A percentile compares a stretch with the other conserved stretches of the same genome.
Evolutionary conservation across 805 yeast species (phyloP).

Genomic region (Zygotorulaspora florentina): DNA sequence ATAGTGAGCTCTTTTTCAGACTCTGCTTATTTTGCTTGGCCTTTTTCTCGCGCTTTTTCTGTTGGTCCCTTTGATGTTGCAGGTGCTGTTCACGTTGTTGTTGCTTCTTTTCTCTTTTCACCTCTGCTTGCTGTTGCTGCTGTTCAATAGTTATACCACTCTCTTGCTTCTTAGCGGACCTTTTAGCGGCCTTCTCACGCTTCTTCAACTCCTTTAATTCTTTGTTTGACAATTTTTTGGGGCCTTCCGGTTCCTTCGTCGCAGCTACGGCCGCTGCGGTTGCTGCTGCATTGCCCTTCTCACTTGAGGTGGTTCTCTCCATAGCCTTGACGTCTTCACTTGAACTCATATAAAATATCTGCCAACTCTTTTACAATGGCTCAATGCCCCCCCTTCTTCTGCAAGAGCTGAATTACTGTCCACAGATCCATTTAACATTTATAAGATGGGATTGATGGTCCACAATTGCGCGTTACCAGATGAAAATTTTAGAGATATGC

Average conservation of each 20-base stretch:
- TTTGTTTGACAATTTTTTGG: conserved; percentile 55
- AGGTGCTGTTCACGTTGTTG: conserved; percentile 43
- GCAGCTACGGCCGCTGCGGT: conserved; percentile 2
- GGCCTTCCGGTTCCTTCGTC: conserved; percentile 14
- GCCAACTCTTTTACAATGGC: background rate
- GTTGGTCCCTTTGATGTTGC: conserved; percentile 47
- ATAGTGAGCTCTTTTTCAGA: conserved; percentile 55
- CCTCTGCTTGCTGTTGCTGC: conserved; percentile 38
- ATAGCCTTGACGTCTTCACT: background rate
- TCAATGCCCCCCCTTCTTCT: background rate
- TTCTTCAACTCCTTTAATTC: conserved; percentile 86
- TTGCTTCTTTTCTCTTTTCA: conserved; percentile 41
- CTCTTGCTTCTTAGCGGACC: conserved; percentile 81
- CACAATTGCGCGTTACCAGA: too few species aligned
- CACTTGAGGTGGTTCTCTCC: background rate
- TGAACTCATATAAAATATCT: background rate
- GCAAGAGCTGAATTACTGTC: background rate
- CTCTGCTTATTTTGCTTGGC: conserved; percentile 45
- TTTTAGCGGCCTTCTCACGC: conserved; percentile 84
- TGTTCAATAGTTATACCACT: conserved; percentile 48
- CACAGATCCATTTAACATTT: background rate
- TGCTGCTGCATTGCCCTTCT: background rate
- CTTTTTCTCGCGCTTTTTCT: conserved; percentile 51
- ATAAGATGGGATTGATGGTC: too few species aligned
- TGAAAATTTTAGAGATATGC: too few species aligned